Evolutionary conservation across 441 rosid genomes (phyloP).

Genomic region (Jatropha multifida): DNA sequence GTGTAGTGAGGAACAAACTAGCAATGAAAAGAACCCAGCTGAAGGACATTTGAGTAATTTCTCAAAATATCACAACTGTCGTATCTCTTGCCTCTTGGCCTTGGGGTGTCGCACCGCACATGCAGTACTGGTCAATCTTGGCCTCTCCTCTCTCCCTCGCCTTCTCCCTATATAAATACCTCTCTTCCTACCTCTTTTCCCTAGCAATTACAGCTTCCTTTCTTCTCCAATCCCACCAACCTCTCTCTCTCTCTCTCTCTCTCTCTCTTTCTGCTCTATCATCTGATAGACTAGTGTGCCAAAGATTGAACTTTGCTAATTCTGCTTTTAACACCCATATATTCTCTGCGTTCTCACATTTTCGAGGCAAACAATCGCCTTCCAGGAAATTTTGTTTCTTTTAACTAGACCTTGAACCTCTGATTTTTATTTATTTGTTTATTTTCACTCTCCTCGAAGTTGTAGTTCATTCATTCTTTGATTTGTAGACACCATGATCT

Average conservation of each 20-base stretch:
- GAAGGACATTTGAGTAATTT: slow-evolving; percentile 1
- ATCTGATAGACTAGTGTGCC: too few relatives aligned
- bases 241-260: too few relatives aligned
- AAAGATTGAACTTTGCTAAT: too few relatives aligned
- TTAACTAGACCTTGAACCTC: background rate
- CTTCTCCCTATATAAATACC: slow-evolving; percentile 7
- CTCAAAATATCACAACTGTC: background rate
- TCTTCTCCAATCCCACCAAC: background rate
- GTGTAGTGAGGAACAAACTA: background rate
- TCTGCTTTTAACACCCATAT: too few relatives aligned
- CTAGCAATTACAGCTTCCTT: background rate
- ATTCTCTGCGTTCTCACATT: background rate
- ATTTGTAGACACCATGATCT: slow-evolving; percentile 37
- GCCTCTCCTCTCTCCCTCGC: background rate
- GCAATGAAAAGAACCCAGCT: background rate
- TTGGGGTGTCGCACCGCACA: background rate
- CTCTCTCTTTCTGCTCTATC: too few relatives aligned
- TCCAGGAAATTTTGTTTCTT: background rate
- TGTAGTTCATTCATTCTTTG: background rate
- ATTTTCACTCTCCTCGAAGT: background rate
- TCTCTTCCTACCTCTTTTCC: background rate
- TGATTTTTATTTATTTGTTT: background rate
- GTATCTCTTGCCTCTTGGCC: background rate
- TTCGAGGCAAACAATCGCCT: background rate
- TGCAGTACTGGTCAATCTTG: background rate